A percentile compares a stretch with the other conserved stretches of the same genome.
These are phyloP conservation scores for Colletotrichum caudatum DNA, from an alignment of 2,329 filamentous ascomycete genomes.

Conservation along the genomic window DNA sequence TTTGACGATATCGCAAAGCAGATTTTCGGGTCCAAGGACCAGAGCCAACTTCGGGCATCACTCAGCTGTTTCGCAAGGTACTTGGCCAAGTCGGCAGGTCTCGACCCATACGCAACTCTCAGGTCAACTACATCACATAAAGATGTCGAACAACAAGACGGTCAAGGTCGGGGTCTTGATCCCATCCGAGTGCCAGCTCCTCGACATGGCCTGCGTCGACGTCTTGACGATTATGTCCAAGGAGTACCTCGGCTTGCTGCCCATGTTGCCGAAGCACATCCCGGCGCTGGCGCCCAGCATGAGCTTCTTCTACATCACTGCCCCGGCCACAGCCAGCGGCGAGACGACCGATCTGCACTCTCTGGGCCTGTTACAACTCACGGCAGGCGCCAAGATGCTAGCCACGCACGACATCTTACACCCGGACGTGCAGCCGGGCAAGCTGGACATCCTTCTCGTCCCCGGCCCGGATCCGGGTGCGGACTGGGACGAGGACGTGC, in stretches of 20 bases:
- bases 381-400: conserved; percentile 53
- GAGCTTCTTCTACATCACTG: conserved; percentile 61
- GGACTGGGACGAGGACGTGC: conserved; percentile 49
- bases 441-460: conserved; percentile 63
- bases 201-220: conserved; percentile 65
- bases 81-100: background rate
- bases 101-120: background rate
- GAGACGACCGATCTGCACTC: conserved; percentile 47
- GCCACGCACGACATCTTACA: conserved; percentile 60
- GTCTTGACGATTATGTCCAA: conserved; percentile 60
- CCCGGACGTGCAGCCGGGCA: conserved; percentile 61
- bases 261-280: conserved; percentile 52
- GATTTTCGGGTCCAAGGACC: background rate
- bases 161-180: conserved; percentile 65
- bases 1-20: background rate
- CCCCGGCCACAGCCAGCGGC: conserved; percentile 34
- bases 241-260: conserved; percentile 54
- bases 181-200: conserved; percentile 59
- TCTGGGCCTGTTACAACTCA: conserved; percentile 52
- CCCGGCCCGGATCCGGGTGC: conserved; percentile 61
- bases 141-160: conserved; percentile 42
- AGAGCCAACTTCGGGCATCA: background rate
- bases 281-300: conserved; percentile 57
- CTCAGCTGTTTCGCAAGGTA: background rate
- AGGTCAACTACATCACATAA: conserved; percentile 6